Base-by-base conservation (phyloP, 2,329 filamentous ascomycete species). In the Orbilia oligospora region DNA sequence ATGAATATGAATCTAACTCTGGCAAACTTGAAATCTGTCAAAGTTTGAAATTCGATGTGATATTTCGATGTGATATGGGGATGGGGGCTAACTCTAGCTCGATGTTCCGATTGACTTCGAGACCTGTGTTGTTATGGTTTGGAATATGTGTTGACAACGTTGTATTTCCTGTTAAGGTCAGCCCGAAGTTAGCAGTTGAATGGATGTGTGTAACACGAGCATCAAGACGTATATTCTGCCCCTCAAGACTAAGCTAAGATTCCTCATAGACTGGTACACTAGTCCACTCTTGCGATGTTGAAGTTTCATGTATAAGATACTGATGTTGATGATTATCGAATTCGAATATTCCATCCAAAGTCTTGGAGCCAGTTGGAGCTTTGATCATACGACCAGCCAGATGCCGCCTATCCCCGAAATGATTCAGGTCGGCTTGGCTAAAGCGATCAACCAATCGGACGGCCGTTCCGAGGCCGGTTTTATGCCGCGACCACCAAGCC, bases 361-460 rank as follows among this genome's bases (percentile, higher is more conserved):
- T 30, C 27, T 6, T n/a, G n/a, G n/a, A 30, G 27, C 27, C 6
- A 6, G 27, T 30, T 30, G 27, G 27, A 30, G 27, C 27, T 30
- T 18, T n/a, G 41, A n/a, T 46, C 41, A 46, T 46, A n/a, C 41
- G 41, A 46, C 41, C 6, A 14, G 2, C 41, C 12, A 46, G 38
- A 3, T 20, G 16, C 44, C 44, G 4, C 16, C 36, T 44, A 22
- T 24, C 38, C 69, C 33, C 20, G 27, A 66, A 58, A 73, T 58
- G 49, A 66, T 49, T 20, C 69, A 71, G 61, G 61, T 38, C 70
- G 24, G 49, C 70, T 73, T 73, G 70, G 70, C 70, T 30, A 22
- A 24, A n/a, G 49, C 16, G 48, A 6, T 14, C 2, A 22, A 5
- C 70, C 70, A 73, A 73, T 73, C 61, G 63, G 48, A 30, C 24